Evolutionary conservation across 129 eudicot genomes (phyloP).

Genomic region (Flaveria trinervia): DNA sequence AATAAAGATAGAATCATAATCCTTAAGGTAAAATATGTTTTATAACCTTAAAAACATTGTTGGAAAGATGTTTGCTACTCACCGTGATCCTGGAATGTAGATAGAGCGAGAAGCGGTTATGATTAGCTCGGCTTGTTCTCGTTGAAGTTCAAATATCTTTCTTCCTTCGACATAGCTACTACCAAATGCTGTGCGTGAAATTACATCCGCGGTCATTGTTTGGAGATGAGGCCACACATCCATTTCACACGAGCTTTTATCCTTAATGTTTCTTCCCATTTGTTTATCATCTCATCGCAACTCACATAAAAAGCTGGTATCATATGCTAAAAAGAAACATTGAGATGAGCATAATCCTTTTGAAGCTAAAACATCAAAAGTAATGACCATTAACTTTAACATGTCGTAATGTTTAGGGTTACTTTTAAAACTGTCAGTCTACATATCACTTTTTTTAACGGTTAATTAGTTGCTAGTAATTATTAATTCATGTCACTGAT

Average conservation of each 20-base stretch:
- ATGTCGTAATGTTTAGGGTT: not conserved
- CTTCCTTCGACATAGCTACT: slow-evolving; percentile 33
- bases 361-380: not conserved
- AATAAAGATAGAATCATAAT: not conserved
- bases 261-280: slow-evolving; percentile 25
- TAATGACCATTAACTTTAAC: not conserved
- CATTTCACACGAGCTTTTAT: slow-evolving; percentile 19
- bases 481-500: too few relatives aligned
- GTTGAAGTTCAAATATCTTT: slow-evolving; percentile 35
- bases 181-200: slow-evolving; percentile 33
- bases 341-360: not conserved
- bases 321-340: slow-evolving; percentile 32
- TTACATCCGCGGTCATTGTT: slow-evolving; percentile 25
- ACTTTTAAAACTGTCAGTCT: too few relatives aligned
- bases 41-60: not conserved
- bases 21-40: not conserved
- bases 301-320: slow-evolving; percentile 30
- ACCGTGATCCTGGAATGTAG: slow-evolving; percentile 33
- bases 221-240: slow-evolving; percentile 34
- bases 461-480: too few relatives aligned
- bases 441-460: too few relatives aligned
- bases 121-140: slow-evolving; percentile 19
- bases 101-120: slow-evolving; percentile 17
- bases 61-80: not conserved
- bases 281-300: slow-evolving; percentile 29